Evolutionary conservation across 163 green algal genomes (phyloP).

Genomic region (Chlorella variabilis): DNA sequence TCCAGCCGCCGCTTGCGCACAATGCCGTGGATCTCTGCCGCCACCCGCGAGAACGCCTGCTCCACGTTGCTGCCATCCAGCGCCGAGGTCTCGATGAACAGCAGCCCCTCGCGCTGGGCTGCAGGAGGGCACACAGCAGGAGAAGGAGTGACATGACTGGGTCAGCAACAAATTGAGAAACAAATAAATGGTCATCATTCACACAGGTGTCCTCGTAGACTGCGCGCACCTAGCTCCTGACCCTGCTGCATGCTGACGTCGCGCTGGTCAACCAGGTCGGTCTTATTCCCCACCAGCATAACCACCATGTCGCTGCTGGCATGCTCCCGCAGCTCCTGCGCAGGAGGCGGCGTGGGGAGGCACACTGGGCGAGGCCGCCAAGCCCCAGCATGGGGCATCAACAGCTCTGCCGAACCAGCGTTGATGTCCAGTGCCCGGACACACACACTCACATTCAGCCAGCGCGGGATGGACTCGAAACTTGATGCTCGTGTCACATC

Average conservation of each 20-base stretch:
- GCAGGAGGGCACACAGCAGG: neutral
- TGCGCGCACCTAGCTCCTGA: slow-evolving; percentile 28
- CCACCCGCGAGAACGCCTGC: slow-evolving; percentile 36
- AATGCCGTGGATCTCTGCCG: slow-evolving; percentile 31
- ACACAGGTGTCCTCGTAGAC: too few relatives aligned
- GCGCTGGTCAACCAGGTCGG: slow-evolving; percentile 40
- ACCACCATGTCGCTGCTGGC: slow-evolving; percentile 43
- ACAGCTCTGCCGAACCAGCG: neutral
- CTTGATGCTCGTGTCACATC: slow-evolving; percentile 40
- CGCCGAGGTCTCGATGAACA: slow-evolving; percentile 55
- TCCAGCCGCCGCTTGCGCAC: slow-evolving; percentile 26
- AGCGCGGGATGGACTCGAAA: slow-evolving; percentile 53
- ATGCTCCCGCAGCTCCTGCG: slow-evolving; percentile 49
- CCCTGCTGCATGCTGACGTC: slow-evolving; percentile 16
- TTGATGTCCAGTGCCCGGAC: too few relatives aligned
- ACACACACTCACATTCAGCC: slow-evolving; percentile 35
- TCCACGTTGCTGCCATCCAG: slow-evolving; percentile 53
- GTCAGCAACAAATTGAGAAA: too few relatives aligned
- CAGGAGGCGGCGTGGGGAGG: neutral
- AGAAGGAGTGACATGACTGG: neutral
- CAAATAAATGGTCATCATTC: too few relatives aligned
- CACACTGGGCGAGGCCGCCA: neutral
- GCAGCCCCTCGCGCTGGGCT: slow-evolving; percentile 36
- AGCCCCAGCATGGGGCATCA: too few relatives aligned
- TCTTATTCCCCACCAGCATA: slow-evolving; percentile 56